phyloP scores from a whole-genome alignment of 75 land plant genomes.

The Pinus taeda region DNA sequence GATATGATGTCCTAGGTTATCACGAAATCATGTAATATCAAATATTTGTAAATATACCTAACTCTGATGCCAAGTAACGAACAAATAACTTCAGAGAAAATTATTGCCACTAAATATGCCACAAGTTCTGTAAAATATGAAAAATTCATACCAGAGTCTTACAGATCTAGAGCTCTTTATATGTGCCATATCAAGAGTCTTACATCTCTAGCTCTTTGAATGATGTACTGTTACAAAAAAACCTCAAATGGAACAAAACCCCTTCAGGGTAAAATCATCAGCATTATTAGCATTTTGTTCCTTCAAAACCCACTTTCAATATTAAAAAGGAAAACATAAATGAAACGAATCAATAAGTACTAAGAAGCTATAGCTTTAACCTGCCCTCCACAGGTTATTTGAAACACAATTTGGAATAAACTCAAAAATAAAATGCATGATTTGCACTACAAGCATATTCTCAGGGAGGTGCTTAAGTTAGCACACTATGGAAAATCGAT shows the following conservation, averaged over 20 bases:
- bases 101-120: too few relatives aligned
- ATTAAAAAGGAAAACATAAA: not conserved
- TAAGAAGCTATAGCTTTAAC: not conserved
- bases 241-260: not conserved
- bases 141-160: not conserved
- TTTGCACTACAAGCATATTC: not conserved
- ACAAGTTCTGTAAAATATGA: too few relatives aligned
- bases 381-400: not conserved
- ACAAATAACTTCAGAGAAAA: too few relatives aligned
- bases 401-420: not conserved
- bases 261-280: not conserved
- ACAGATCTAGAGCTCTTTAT: not conserved
- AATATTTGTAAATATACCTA: too few relatives aligned
- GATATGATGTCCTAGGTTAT: too few relatives aligned
- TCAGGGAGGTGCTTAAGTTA: not conserved
- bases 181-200: not conserved
- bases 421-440: not conserved
- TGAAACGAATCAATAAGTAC: conserved; percentile 10
- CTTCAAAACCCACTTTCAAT: not conserved
- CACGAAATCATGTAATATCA: too few relatives aligned
- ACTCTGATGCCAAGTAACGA: too few relatives aligned
- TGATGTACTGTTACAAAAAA: not conserved
- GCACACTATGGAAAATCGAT: not conserved
- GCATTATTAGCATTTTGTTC: conserved; percentile 1
- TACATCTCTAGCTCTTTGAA: not conserved